These are phyloP conservation scores for Periconia sp. DNA, from an alignment of 2,329 filamentous ascomycete genomes.

Conservation along the genomic window DNA sequence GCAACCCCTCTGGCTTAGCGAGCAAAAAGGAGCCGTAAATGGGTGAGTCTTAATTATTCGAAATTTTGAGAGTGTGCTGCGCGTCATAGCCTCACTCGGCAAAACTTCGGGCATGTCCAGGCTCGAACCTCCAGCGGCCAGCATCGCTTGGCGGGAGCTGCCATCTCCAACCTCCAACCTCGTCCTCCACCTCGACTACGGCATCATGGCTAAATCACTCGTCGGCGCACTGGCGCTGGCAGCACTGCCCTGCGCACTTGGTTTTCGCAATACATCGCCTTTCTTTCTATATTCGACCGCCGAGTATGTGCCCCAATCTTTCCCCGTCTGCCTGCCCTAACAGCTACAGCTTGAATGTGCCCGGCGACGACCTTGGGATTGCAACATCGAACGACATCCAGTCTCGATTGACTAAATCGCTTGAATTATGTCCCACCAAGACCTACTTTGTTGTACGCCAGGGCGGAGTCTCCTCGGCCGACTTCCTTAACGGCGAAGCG, in stretches of 20 bases:
- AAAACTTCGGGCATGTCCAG: constrained; percentile 15
- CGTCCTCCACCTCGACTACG: constrained; percentile 3
- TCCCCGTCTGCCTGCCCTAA: constrained; percentile 26
- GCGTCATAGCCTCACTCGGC: constrained; percentile 35
- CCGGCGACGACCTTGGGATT: constrained; percentile 38
- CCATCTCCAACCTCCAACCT: constrained; percentile 15
- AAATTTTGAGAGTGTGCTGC: constrained; percentile 7
- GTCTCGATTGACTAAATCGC: constrained; percentile 50
- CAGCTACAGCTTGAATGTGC: constrained; percentile 34
- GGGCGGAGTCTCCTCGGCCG: constrained; percentile 72
- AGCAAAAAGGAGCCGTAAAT: too few relatives aligned
- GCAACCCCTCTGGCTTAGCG: too few relatives aligned
- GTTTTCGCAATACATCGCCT: constrained; percentile 86
- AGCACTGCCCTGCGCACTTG: constrained; percentile 64
- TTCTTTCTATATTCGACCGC: constrained; percentile 88
- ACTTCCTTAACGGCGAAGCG: constrained; percentile 64
- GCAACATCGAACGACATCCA: constrained; percentile 52
- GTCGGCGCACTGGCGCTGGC: constrained; percentile 58
- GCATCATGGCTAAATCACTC: constrained; percentile 55
- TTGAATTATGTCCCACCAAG: constrained; percentile 73
- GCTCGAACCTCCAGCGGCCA: constrained; percentile 8
- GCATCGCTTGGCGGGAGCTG: constrained; percentile 18
- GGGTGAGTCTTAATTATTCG: too few relatives aligned
- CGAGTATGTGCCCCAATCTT: constrained; percentile 64
- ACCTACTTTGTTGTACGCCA: constrained; percentile 81